Evolutionary conservation across 352 stramenopile species (phyloP).

Genomic region (Pythium guiyangense): DNA sequence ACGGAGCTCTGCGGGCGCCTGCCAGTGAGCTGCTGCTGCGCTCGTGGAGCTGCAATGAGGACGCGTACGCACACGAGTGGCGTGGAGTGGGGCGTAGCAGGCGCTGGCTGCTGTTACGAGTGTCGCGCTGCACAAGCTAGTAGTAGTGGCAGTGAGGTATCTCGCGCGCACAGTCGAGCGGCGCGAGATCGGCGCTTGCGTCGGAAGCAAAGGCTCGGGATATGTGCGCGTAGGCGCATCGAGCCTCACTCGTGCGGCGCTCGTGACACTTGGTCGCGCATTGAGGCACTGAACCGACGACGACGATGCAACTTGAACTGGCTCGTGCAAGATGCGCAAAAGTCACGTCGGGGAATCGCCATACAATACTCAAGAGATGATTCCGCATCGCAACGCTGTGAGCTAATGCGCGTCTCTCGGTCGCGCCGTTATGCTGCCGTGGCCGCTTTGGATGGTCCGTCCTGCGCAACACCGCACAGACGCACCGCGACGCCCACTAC

Average conservation of each 20-base stretch:
- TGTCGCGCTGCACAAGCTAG: background rate
- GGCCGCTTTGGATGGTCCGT: background rate
- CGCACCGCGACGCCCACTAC: no score
- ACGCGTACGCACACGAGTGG: background rate
- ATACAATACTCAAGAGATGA: no score
- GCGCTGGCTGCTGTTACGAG: background rate
- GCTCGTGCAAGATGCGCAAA: background rate
- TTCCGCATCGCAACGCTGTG: no score
- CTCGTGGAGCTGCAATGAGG: background rate
- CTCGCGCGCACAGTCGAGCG: background rate
- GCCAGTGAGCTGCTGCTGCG: background rate
- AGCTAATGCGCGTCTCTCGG: background rate
- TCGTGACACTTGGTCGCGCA: background rate
- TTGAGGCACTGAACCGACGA: no score
- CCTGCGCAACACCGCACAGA: no score
- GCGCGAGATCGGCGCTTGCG: background rate
- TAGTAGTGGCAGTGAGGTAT: background rate
- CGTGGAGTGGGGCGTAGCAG: no score
- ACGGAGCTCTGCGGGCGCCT: background rate
- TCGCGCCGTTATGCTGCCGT: no score
- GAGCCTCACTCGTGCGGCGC: no score
- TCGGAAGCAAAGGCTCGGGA: background rate
- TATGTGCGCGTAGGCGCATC: background rate
- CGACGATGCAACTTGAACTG: background rate
- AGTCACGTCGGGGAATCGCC: no score